These are phyloP conservation scores for Hevea brasiliensis DNA, from an alignment of 345 rosid species.

Conservation along the genomic window DNA sequence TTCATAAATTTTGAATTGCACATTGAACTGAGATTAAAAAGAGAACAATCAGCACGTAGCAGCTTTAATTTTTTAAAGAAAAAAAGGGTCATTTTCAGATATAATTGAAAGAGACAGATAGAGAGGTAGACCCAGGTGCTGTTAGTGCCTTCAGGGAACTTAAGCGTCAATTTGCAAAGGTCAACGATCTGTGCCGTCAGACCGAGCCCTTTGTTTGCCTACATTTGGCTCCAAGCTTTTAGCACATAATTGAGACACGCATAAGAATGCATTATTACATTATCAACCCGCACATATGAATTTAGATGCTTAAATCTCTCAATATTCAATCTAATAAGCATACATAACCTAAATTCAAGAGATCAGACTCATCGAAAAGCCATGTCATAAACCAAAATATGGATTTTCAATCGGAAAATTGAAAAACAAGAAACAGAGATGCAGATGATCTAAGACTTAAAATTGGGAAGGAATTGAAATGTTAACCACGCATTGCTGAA, in stretches of 20 bases:
- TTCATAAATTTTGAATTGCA: constrained; percentile 77
- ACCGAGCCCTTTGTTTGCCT: constrained; percentile 93
- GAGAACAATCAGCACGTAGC: constrained; percentile 8
- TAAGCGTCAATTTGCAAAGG: constrained; percentile 77
- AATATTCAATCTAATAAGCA: neutral
- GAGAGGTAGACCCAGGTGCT: constrained; percentile 78
- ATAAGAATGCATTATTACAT: neutral
- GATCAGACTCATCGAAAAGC: constrained; percentile 1
- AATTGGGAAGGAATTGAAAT: neutral
- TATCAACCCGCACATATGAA: neutral
- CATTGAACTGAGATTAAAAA: constrained; percentile 64
- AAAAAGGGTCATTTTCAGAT: neutral
- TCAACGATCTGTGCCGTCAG: constrained; percentile 66
- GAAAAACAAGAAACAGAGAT: neutral
- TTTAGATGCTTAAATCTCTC: neutral
- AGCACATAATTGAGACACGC: neutral
- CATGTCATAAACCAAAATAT: neutral
- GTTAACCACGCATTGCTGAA: constrained; percentile 91
- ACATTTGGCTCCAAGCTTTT: constrained; percentile 14
- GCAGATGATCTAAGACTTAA: neutral
- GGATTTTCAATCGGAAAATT: neutral
- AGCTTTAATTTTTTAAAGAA: neutral
- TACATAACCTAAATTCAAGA: neutral
- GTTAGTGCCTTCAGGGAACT: constrained; percentile 91
- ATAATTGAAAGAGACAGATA: neutral